phyloP scores from a whole-genome alignment of 2,329 filamentous ascomycete genomes.

The Xylaria sp. region DNA sequence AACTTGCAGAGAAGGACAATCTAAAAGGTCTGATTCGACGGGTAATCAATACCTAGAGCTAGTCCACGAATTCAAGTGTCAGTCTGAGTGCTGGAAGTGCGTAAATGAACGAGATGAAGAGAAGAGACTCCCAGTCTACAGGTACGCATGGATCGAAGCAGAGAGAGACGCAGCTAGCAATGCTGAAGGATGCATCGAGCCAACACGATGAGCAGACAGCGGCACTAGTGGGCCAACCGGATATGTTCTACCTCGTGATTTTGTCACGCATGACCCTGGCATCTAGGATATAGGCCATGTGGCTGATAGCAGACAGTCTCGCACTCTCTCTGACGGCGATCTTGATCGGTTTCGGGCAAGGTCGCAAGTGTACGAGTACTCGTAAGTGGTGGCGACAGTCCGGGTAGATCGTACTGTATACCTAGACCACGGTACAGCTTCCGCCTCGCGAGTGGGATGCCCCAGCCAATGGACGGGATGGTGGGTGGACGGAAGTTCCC shows the following conservation, averaged over 20 bases:
- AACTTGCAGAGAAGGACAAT: slow-evolving; percentile 1
- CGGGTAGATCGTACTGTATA: slow-evolving; percentile 5
- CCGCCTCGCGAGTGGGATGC: slow-evolving; percentile 1
- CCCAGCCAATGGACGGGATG: slow-evolving; percentile 3
- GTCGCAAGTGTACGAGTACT: background rate
- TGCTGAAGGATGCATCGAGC: background rate
- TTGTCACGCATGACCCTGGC: slow-evolving; percentile 5
- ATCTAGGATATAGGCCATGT: background rate
- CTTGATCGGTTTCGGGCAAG: slow-evolving; percentile 12
- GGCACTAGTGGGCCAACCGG: background rate
- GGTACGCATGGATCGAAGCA: background rate
- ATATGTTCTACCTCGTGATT: background rate
- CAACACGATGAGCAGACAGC: background rate
- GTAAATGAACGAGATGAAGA: slow-evolving; percentile 6
- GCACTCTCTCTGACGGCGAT: slow-evolving; percentile 2
- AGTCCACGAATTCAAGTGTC: slow-evolving; percentile 8
- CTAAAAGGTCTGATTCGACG: slow-evolving; percentile 3
- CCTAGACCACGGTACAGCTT: background rate
- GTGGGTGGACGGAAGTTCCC: background rate
- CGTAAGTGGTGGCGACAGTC: slow-evolving; percentile 4
- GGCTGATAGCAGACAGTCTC: slow-evolving; percentile 1
- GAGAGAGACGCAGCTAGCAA: background rate
- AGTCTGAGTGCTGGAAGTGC: slow-evolving; percentile 8
- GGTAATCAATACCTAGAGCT: slow-evolving; percentile 9
- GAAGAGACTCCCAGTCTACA: slow-evolving; percentile 2